Base-by-base conservation (phyloP, 2,329 filamentous ascomycete genomes). In the Stromatinia cepivora region DNA sequence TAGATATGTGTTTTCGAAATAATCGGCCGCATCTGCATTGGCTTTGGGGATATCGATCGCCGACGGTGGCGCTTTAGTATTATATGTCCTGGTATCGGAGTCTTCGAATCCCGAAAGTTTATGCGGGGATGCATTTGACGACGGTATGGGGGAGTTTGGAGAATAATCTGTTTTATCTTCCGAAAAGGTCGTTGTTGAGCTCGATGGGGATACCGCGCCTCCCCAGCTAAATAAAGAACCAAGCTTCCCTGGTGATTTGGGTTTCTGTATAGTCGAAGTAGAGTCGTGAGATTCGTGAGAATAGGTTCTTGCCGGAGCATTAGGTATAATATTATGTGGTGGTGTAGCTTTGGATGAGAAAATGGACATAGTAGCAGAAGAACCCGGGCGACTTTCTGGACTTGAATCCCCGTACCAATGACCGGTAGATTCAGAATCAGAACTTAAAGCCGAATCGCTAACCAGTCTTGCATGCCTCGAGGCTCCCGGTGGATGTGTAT, bases 161-260 rank as follows among this genome's bases (percentile, higher is more conserved):
- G 88, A 90, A 71, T 83, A 81, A 34, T 86, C 86, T 28, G 67
- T 13, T 28, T 69, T 52, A 1, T 82, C 82, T 15, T 78, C 77
- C n/a, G 88, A 90, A 75, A 89, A 88, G 57, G 87, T 86, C 31
- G 87, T 89, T 58, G 85, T 86, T 22, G 86, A 85, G 13, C 86
- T 87, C 22, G 84, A 83, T 69, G 86, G 84, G 4, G 84, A 84
- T 59, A 83, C 81, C 39, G 82, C 80, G 31, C 82, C 84, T 36
- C 87, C 89, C 86, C 88, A 90, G 71, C 87, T 86, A 75, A 91
- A 91, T 79, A 91, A 89, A 20, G 86, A 88, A 57, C 86, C 86
- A 75, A 91, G 84, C 69, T 86, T 88, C 22, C 82, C 83, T 25
- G 85, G 84, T 2, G 84, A 85, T 73, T 84, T 85, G 7, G 83